Conservation (phyloP, 2,329 filamentous ascomycete genomes). For the Colletotrichum sp. region DNA sequence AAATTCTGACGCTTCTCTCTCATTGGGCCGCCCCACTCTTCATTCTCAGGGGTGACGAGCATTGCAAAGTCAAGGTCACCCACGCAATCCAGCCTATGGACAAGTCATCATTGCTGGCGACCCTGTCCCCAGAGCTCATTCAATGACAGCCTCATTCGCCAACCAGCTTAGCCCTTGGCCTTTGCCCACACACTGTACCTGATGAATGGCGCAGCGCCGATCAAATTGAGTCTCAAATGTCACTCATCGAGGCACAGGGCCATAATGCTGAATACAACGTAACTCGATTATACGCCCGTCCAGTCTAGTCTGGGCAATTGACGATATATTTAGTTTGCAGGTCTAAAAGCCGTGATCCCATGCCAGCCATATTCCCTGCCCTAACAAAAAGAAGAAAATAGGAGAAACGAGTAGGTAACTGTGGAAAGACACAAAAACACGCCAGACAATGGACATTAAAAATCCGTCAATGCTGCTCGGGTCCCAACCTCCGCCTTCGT, state of each 20-base stretch:
- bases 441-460: slow-evolving; percentile 17
- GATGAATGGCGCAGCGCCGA: neutral
- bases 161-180: neutral
- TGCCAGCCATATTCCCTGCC: slow-evolving; percentile 12
- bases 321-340: slow-evolving; percentile 13
- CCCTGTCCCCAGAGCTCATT: neutral
- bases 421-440: neutral
- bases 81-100: neutral
- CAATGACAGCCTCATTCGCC: neutral
- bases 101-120: neutral
- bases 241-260: neutral
- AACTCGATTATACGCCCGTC: neutral
- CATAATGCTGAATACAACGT: neutral
- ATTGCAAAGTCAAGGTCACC: neutral
- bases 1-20: neutral
- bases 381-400: neutral
- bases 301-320: neutral
- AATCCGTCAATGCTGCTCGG: neutral
- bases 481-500: neutral
- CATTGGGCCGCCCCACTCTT: neutral
- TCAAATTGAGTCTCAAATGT: neutral
- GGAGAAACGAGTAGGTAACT: neutral
- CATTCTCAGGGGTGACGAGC: neutral
- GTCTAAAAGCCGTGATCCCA: slow-evolving; percentile 9
- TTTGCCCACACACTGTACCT: neutral